phyloP scores from a whole-genome alignment of 352 stramenopile species.

The Phytophthora macrochlamydospora region DNA sequence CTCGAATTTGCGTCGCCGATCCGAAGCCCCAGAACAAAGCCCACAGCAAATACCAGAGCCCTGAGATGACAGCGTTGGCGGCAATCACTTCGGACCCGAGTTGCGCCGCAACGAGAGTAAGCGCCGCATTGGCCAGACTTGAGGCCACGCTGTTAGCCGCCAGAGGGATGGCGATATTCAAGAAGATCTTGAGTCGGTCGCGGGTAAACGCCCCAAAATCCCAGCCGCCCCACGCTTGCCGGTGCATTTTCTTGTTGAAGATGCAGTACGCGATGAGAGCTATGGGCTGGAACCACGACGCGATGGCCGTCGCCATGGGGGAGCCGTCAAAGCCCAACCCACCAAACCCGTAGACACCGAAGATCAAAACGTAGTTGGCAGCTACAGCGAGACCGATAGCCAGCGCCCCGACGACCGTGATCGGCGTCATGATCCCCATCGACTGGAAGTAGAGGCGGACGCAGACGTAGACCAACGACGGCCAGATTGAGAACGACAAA shows the following conservation, averaged over 20 bases:
- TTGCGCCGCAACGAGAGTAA: slow-evolving; percentile 72
- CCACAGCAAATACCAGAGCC: slow-evolving; percentile 70
- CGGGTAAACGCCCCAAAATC: slow-evolving; percentile 57
- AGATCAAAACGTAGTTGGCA: slow-evolving; percentile 74
- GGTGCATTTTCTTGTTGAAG: slow-evolving; percentile 73
- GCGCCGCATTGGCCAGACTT: slow-evolving; percentile 70
- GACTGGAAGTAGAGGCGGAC: slow-evolving; percentile 84
- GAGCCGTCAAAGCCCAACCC: slow-evolving; percentile 82
- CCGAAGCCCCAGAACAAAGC: slow-evolving; percentile 83
- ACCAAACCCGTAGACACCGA: slow-evolving; percentile 51
- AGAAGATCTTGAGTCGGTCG: slow-evolving; percentile 66
- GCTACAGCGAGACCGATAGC: slow-evolving; percentile 69
- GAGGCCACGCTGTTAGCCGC: slow-evolving; percentile 71
- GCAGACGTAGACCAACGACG: slow-evolving; percentile 77
- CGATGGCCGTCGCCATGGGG: slow-evolving; percentile 73
- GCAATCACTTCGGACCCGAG: slow-evolving; percentile 80
- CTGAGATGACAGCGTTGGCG: slow-evolving; percentile 73
- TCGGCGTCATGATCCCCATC: slow-evolving; percentile 80
- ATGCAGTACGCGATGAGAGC: slow-evolving; percentile 78
- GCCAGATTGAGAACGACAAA: slow-evolving; percentile 76
- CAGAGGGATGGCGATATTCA: slow-evolving; percentile 68
- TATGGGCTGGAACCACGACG: slow-evolving; percentile 81
- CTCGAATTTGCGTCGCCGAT: slow-evolving; percentile 79
- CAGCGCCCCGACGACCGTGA: slow-evolving; percentile 66
- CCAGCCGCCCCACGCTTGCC: slow-evolving; percentile 76